Evolutionary conservation across 2,329 filamentous ascomycete genomes (phyloP).

Genomic region (Colletotrichum sp.): DNA sequence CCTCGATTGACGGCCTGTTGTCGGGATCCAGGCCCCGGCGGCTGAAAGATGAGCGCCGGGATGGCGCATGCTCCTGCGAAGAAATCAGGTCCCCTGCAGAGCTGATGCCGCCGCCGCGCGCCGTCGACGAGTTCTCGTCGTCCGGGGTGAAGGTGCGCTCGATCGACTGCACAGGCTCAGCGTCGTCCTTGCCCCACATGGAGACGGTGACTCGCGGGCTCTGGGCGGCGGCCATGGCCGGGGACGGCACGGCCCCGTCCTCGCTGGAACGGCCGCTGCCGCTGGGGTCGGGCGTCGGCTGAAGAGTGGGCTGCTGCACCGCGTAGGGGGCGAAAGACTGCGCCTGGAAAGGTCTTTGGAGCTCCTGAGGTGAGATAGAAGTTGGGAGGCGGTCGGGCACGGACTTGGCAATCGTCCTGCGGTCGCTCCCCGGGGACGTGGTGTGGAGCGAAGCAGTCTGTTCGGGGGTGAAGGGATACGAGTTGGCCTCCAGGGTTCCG

Average conservation of each 20-base stretch:
- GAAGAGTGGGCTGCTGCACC: slow-evolving; percentile 29
- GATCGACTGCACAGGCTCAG: slow-evolving; percentile 37
- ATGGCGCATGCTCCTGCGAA: slow-evolving; percentile 25
- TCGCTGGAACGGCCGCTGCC: slow-evolving; percentile 56
- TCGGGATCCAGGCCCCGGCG: slow-evolving; percentile 53
- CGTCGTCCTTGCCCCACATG: slow-evolving; percentile 52
- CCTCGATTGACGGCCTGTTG: slow-evolving; percentile 46
- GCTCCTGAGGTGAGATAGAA: slow-evolving; percentile 47
- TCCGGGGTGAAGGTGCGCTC: slow-evolving; percentile 41
- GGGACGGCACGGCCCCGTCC: slow-evolving; percentile 45
- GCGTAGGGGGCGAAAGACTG: slow-evolving; percentile 32
- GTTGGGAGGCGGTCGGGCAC: slow-evolving; percentile 28
- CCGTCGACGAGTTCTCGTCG: slow-evolving; percentile 38
- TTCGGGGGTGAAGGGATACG: slow-evolving; percentile 56
- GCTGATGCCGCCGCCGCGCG: slow-evolving; percentile 35
- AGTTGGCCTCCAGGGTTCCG: slow-evolving; percentile 25
- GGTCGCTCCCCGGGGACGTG: slow-evolving; percentile 44
- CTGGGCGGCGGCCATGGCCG: slow-evolving; percentile 46
- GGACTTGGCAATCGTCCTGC: slow-evolving; percentile 27
- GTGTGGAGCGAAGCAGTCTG: slow-evolving; percentile 54
- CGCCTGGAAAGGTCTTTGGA: slow-evolving; percentile 43
- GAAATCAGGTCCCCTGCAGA: slow-evolving; percentile 45
- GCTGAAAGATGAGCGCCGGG: slow-evolving; percentile 38
- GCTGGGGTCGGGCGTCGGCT: slow-evolving; percentile 56
- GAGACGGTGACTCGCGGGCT: slow-evolving; percentile 64